Evolutionary conservation across 176 grass and related monocot species (phyloP), one percentile per base, ranked within the genome.

Genomic region (Pontederia paniculata): DNA sequence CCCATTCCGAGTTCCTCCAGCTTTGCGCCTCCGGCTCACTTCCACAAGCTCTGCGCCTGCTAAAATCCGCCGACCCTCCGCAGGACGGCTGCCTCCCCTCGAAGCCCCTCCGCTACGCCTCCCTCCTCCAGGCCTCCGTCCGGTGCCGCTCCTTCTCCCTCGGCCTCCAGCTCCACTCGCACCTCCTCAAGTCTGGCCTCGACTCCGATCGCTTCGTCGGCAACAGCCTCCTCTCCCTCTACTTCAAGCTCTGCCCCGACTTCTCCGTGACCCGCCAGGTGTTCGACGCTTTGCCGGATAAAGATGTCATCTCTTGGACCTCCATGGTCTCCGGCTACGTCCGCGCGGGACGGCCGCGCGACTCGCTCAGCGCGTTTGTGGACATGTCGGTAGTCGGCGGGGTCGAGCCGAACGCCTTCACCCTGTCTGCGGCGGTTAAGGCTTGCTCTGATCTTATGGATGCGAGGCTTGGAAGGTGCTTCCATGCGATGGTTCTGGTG

Each of bases 281-380:
- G 63, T 96, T 96, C 74, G 85, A 96, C 42, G 73, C 80, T 77
- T 63, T 89, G 62, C 79, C 76, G 21, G 70, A 21, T 45, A 76
- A 76, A 48, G 83, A 89, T 70, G 82, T 97, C 63, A 64, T 90
- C 71, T 84, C 86, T 19, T 88, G 78, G 76, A 89, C 86, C 54
- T 87, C 91, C 71, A 74, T 97, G 44, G 61, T 90, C 65, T 84
- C 91, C 23, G 66, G 76, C 0, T 81, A 87, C 71, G 51, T 87
- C 42, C 69, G 76, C 0, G 70, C 67, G 14, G 82, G 79, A 0
- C 68, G 62, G 11, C 85, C 90, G 0, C 57, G 55, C n/a, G 56
- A 82, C 47, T 75, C 74, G 21, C 77, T 97, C 48, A 50, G 41
- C 14, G 72, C 75, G 23, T 84, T 97, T 50, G 78, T 51, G 48